Base-by-base conservation (phyloP, 225 moss, liverwort and hornwort genomes). In the Physcomitrium patens region DNA sequence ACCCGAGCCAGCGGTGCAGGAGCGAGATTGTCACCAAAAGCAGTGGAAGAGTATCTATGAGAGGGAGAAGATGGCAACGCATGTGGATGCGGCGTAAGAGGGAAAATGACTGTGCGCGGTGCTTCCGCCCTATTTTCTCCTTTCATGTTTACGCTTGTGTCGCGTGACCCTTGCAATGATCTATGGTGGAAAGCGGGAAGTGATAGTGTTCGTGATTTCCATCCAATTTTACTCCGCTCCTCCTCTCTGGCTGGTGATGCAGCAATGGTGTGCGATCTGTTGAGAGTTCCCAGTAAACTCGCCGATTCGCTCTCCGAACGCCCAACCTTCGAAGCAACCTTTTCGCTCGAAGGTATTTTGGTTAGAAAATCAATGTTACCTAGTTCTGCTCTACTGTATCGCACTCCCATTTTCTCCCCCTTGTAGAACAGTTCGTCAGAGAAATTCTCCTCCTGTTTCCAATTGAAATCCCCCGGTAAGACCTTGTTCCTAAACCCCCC, bases 321-420 rank as follows among this genome's bases (percentile, higher is more conserved):
- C 50, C 61, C 63, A 27, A 15, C 24, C 58, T 19, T 69, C 37
- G 41, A 18, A 0, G 31, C 31, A 45, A 18, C 71, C 58, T 66
- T 41, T 3, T 27, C 45, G 17, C 51, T 56, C n/a, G 46, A 16
- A n/a, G 47, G 43, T 14, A 47, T 43, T 57, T 1, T 63, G 0
- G 53, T 27, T 31, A 80, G 75, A n/a, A 68, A 65, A 19, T 75
- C 70, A 5, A 76, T 17, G 51, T 71, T 66, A 51, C 65, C 70
- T 4, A 76, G 50, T 10, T 52, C 68, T 15, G 70, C 14, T 37
- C 65, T 70, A 52, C 51, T 80, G 76, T 80, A 80, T 7, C 75
- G 55, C 42, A 76, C 80, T 53, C 80, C 80, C 80, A 80, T 80
- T 22, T 76, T 75, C 4, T 80, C 79, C 10, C 78, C 78, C 44